These are phyloP conservation scores for Ustilago cynodontis DNA, from an alignment of 1,284 basidiomycete genomes.

Conservation along the genomic window DNA sequence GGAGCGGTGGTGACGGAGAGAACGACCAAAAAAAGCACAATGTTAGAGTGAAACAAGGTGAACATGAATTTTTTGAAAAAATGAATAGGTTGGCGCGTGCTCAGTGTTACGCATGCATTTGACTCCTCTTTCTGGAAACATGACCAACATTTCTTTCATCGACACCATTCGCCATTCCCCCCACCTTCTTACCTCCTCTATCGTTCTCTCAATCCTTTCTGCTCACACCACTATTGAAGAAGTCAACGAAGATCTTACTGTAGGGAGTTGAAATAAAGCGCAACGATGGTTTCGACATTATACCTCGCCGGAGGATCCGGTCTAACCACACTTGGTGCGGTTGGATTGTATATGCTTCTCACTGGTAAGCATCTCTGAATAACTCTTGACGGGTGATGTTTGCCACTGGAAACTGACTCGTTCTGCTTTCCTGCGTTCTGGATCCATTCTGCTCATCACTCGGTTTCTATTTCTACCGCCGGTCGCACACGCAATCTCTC, in stretches of 20 bases:
- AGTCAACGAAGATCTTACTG: too few relatives aligned
- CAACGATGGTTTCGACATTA: slow-evolving; percentile 47
- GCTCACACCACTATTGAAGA: not conserved
- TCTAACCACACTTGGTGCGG: slow-evolving; percentile 33
- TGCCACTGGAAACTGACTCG: too few relatives aligned
- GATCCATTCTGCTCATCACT: too few relatives aligned
- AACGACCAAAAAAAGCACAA: not conserved
- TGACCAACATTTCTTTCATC: too few relatives aligned
- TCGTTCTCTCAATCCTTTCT: not conserved
- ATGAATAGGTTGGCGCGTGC: slow-evolving; percentile 2
- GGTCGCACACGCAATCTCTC: too few relatives aligned
- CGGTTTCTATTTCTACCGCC: too few relatives aligned
- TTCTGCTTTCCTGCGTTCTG: too few relatives aligned
- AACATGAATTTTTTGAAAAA: too few relatives aligned
- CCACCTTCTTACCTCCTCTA: too few relatives aligned
- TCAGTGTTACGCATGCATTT: slow-evolving; percentile 10
- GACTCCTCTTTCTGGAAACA: not conserved
- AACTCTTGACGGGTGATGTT: too few relatives aligned
- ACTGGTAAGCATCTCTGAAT: slow-evolving; percentile 39
- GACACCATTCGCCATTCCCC: not conserved
- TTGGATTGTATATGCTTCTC: slow-evolving; percentile 55
- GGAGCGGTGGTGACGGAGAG: not conserved
- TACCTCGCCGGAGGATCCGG: slow-evolving; percentile 24
- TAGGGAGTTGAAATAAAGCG: too few relatives aligned
- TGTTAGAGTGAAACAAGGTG: too few relatives aligned